Evolutionary conservation across 2,329 filamentous ascomycete species (phyloP), one percentile per base, ranked within the genome.

Genomic region (Arthrinium phaeospermum): DNA sequence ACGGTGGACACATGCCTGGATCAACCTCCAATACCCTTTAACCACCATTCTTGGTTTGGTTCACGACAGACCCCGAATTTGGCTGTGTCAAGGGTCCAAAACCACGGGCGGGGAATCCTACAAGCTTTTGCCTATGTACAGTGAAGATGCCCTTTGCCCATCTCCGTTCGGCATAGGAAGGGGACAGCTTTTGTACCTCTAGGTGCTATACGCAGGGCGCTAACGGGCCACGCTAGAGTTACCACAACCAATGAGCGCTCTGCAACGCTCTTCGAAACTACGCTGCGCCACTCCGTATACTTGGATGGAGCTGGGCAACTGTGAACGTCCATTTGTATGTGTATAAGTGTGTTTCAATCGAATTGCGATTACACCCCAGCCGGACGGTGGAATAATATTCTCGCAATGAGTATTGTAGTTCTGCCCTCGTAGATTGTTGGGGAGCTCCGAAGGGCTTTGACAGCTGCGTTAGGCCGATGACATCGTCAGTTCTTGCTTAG

Each of bases 251-350:
- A 64, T 64, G 22, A 41, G 34, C 57, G 57, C 34, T 64, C 57
- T 64, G 57, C 57, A 64, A 61, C 57, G 57, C 57, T 41, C 57
- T 64, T 37, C 16, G 30, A 16, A 34, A 61, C 19, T 19, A 61
- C 30, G 7, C 53, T 61, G 53, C 53, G 53, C 53, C 53, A 61
- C 53, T 37, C 30, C 34, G 22, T 57, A 34, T 37, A 22, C 19
- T 8, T 8, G 3, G 34, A 22, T 19, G 27, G 53, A 37, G 53
- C 4, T 49, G 22, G 8, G 10, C 57, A 64, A 24, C 19, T 34
- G 7, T 14, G 57, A 24, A 41, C 8, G 30, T n/a, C 19, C 13
- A n/a, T 8, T 14, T 16, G 8, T 41, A 41, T 24, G 30, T n/a
- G 8, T n/a, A 41, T 37, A 24, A 12, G 14, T 64, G 10, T 41